phyloP scores from a whole-genome alignment of 495 filamentous ascomycete species.

The Penicillium longicatenatum region DNA sequence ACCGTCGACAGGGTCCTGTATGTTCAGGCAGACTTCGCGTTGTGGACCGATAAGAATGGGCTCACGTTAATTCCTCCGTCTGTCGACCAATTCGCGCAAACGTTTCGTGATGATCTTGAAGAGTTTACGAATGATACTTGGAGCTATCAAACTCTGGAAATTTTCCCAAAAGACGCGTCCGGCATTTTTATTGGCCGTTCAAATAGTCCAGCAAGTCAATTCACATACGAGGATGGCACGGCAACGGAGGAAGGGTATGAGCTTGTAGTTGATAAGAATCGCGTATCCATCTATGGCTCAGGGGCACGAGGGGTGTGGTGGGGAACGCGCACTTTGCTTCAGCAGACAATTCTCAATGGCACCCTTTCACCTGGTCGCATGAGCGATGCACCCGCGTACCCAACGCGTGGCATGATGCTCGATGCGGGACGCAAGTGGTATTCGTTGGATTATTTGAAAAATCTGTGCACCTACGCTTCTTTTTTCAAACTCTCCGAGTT shows the following conservation, averaged over 20 bases:
- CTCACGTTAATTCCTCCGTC: constrained; percentile 57
- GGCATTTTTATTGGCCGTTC: constrained; percentile 39
- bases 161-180: constrained; percentile 23
- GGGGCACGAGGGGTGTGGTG: constrained; percentile 57
- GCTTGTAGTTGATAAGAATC: constrained; percentile 30
- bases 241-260: constrained; percentile 52
- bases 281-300: constrained; percentile 45
- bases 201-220: constrained; percentile 8
- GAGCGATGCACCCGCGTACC: constrained; percentile 48
- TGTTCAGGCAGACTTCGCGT: constrained; percentile 22
- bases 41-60: constrained; percentile 34
- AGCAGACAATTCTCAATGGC: constrained; percentile 42
- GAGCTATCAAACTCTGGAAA: constrained; percentile 26
- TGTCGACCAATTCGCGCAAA: constrained; percentile 48
- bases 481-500: constrained; percentile 62
- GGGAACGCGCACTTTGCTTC: constrained; percentile 56
- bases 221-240: constrained; percentile 49
- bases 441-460: constrained; percentile 51
- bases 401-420: constrained; percentile 53
- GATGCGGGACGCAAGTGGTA: constrained; percentile 63
- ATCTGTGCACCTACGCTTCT: constrained; percentile 57
- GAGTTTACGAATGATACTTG: constrained; percentile 35
- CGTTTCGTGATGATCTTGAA: constrained; percentile 47
- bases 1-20: constrained; percentile 24
- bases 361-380: constrained; percentile 33